phyloP scores from a whole-genome alignment of 2,329 filamentous ascomycete species.

The Colletotrichum sp. region DNA sequence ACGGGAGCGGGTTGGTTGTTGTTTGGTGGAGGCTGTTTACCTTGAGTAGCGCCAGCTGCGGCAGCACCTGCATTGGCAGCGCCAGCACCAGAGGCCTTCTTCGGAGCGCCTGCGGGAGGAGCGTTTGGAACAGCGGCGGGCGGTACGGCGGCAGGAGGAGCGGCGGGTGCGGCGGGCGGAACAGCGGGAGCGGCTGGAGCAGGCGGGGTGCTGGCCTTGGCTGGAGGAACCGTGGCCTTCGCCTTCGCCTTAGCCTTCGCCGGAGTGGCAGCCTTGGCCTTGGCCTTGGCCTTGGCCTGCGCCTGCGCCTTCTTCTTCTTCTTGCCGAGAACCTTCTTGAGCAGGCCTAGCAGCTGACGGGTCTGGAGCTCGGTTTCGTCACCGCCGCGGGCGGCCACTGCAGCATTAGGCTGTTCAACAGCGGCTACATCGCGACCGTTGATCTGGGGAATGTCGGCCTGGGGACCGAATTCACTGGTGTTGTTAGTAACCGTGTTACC shows the following conservation, averaged over 20 bases:
- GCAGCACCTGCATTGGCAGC: neutral
- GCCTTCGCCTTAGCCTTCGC: neutral
- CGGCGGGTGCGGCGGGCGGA: neutral
- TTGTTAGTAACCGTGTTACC: neutral
- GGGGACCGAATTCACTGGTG: neutral
- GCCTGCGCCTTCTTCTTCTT: constrained; percentile 5
- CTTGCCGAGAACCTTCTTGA: neutral
- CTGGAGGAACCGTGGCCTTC: neutral
- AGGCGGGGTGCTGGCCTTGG: neutral
- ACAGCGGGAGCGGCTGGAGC: neutral
- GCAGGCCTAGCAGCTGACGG: neutral
- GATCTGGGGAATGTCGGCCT: neutral
- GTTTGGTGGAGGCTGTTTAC: neutral
- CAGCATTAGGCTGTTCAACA: constrained; percentile 3
- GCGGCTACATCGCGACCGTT: neutral
- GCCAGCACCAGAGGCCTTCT: neutral
- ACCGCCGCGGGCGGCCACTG: neutral
- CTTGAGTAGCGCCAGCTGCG: neutral
- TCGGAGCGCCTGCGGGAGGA: neutral
- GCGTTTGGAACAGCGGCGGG: neutral
- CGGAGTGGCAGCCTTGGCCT: neutral
- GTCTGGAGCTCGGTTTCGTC: neutral
- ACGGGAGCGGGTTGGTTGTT: neutral
- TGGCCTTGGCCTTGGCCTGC: too few species aligned
- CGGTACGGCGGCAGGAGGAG: neutral